Evolutionary conservation across 2,329 filamentous ascomycete genomes (phyloP), one percentile per base, ranked within the genome.

Genomic region (Lachnellula cervina): DNA sequence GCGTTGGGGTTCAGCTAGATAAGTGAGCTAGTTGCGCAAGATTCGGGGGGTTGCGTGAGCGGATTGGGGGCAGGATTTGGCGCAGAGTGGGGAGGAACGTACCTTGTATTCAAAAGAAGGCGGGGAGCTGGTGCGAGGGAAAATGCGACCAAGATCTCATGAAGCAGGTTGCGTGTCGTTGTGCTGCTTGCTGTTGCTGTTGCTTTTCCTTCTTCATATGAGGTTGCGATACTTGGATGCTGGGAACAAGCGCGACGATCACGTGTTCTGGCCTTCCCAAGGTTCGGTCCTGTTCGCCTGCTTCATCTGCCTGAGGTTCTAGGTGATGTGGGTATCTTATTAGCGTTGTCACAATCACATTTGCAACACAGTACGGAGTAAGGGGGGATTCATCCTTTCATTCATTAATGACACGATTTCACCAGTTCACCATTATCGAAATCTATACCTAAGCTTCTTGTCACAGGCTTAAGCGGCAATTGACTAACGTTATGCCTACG

Each of bases 101-200:
- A 59, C 57, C 57, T 57, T 48, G 51, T 47, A 8, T 32, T 47
- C 44, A 8, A 47, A 40, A 17, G 42, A 48, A 34, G 35, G 40
- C 45, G 51, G 17, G 13, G 19, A 45, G 28, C 49, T 38, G 35
- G 51, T 46, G 50, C 46, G 28, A 43, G 17, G 14, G 19, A 43
- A 1, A 32, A 32, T 32, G 9, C 32, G 28, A 45, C 44, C 38
- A 37, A 44, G 40, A 28, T 23, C 48, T 54, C 37, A 51, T 42
- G 32, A 56, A 58, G 58, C 57, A 60, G 61, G 50, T 59, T 40
- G 53, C 34, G 58, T 58, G 58, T 61, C 54, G 57, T 61, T 50
- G 49, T 54, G 61, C 56, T 61, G 60, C 57, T 60, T 56, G 55
- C 23, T 53, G 35, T 51, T 56, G 56, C 48, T 28, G 21, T 38